phyloP scores from a whole-genome alignment of 1,139 yeast species.

The Nakaseomyces delphensis region DNA sequence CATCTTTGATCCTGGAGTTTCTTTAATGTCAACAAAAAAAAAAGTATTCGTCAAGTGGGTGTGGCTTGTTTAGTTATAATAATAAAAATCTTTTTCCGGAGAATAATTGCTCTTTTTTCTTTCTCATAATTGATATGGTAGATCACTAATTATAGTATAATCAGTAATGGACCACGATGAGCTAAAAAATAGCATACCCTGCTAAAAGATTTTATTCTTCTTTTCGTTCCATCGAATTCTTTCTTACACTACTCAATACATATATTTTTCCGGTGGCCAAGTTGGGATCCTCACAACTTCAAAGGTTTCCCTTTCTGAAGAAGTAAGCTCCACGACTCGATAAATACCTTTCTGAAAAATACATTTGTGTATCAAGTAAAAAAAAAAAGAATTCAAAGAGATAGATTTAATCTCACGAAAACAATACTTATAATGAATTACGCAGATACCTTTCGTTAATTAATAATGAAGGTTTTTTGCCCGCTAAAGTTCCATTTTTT shows the following conservation, averaged over 20 bases:
- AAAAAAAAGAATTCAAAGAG: neutral
- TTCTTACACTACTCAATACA: neutral
- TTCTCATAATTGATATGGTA: no score
- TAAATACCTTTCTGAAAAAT: no score
- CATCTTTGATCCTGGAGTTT: neutral
- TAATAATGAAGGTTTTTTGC: no score
- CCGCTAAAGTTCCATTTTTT: no score
- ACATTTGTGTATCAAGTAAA: no score
- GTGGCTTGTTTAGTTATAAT: neutral
- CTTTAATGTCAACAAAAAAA: constrained; percentile 1
- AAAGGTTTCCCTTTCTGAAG: no score
- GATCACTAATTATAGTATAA: neutral
- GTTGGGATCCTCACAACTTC: no score
- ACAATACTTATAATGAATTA: neutral
- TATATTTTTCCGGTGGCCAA: no score
- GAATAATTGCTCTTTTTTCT: no score
- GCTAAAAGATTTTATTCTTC: neutral
- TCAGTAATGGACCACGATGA: neutral
- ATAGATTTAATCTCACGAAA: neutral
- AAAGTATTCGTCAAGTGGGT: constrained; percentile 1
- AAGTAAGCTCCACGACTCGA: neutral
- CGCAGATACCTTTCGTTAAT: no score
- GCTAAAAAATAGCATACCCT: neutral
- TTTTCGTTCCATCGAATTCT: neutral
- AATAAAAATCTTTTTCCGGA: neutral